A percentile compares a stretch with the other conserved stretches of the same genome.
phyloP scores from a whole-genome alignment of 257 asterid genomes.

The Solanum appendiculatum region DNA sequence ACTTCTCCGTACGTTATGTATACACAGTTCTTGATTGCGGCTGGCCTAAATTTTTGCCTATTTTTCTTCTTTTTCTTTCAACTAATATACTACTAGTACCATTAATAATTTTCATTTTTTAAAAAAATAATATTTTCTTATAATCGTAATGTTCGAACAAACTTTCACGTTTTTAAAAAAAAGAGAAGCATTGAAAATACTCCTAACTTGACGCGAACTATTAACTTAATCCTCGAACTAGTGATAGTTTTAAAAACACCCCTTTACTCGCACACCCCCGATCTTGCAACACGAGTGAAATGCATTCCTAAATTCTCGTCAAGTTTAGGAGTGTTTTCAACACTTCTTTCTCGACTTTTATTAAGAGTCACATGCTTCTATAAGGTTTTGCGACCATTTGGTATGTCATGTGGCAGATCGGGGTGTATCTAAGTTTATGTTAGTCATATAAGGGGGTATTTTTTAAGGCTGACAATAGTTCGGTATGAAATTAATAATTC shows the following conservation, averaged over 20 bases:
- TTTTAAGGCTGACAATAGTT: too few species aligned
- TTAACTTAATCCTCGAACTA: too few species aligned
- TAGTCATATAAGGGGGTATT: too few species aligned
- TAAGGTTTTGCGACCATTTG: not conserved
- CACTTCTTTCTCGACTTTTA: too few species aligned
- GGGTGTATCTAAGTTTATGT: not conserved
- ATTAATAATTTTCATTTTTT: not conserved
- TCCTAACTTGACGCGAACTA: fast-evolving
- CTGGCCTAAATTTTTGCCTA: conserved; percentile 2
- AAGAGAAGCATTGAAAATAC: too few species aligned
- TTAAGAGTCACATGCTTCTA: not conserved
- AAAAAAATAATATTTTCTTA: not conserved
- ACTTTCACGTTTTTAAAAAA: not conserved
- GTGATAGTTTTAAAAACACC: too few species aligned
- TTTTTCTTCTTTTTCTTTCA: not conserved
- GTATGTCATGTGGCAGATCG: too few species aligned
- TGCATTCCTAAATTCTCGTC: fast-evolving
- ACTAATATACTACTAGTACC: not conserved
- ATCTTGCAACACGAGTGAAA: not conserved
- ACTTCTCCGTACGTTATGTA: not conserved
- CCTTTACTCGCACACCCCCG: fast-evolving
- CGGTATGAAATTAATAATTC: too few species aligned
- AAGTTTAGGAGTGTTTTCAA: too few species aligned
- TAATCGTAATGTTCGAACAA: not conserved
- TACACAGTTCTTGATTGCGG: not conserved